These are phyloP conservation scores for Pichia membranifaciens DNA, from an alignment of 805 yeast species.

Conservation along the genomic window DNA sequence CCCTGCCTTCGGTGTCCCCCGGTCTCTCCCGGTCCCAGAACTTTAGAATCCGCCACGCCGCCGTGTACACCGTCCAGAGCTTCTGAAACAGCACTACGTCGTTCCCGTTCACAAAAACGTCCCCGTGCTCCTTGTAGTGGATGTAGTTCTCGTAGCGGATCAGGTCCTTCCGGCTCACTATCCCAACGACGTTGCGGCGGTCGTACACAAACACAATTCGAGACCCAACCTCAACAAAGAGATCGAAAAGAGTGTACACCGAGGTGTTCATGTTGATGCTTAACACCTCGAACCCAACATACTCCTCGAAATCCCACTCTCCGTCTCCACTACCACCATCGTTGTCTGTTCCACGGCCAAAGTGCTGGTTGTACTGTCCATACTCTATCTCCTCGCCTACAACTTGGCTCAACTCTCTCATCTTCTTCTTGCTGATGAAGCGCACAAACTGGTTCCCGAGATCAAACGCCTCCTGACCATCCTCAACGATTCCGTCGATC, in stretches of 20 bases:
- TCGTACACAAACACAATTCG: conserved; percentile 61
- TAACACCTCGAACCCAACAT: conserved; percentile 53
- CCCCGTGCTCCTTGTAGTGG: conserved; percentile 26
- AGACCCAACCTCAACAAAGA: conserved; percentile 79
- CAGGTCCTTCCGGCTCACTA: conserved; percentile 82
- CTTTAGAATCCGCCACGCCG: background rate
- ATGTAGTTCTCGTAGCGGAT: conserved; percentile 49
- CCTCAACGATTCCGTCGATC: background rate
- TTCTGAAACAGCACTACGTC: conserved; percentile 20
- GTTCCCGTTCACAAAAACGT: conserved; percentile 19
- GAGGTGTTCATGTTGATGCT: conserved; percentile 48
- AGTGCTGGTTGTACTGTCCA: background rate
- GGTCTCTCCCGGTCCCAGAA: conserved; percentile 8
- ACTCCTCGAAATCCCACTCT: conserved; percentile 13
- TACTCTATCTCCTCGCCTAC: background rate
- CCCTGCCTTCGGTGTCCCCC: background rate
- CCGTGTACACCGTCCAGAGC: conserved; percentile 15
- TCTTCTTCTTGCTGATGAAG: conserved; percentile 14
- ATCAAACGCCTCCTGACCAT: conserved; percentile 1
- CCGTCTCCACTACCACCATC: background rate
- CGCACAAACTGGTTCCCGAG: conserved; percentile 7
- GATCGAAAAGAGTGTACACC: conserved; percentile 54
- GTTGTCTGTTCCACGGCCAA: no score
- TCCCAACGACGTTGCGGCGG: conserved; percentile 58
- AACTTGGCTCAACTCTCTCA: background rate